These are phyloP conservation scores for Rhizopogon vinicolor DNA, from an alignment of 768 basidiomycete genomes.

Conservation along the genomic window DNA sequence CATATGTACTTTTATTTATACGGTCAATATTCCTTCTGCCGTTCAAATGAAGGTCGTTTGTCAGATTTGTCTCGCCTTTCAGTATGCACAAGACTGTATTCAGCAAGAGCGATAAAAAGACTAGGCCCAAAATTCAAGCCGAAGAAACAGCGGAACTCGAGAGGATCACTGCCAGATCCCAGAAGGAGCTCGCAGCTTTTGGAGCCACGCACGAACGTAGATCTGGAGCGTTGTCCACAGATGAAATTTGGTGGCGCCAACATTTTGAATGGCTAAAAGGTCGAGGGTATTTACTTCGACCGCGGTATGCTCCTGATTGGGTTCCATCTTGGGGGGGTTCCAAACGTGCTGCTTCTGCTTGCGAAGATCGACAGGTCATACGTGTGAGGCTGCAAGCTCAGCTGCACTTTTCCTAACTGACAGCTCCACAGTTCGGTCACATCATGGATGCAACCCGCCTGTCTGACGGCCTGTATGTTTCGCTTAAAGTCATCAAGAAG, in stretches of 20 bases:
- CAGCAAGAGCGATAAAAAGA: too few relatives aligned
- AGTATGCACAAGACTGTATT: neutral
- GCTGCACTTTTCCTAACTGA: too few relatives aligned
- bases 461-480: slow-evolving; percentile 21
- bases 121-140: neutral
- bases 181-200: neutral
- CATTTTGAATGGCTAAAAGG: slow-evolving; percentile 25
- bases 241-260: slow-evolving; percentile 10
- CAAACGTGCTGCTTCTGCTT: neutral
- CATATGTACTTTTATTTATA: too few relatives aligned
- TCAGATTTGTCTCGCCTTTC: too few relatives aligned
- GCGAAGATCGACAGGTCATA: neutral
- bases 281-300: slow-evolving; percentile 27
- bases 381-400: too few relatives aligned
- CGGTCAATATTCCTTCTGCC: too few relatives aligned
- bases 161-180: neutral
- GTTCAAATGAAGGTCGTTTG: too few relatives aligned
- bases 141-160: neutral
- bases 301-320: slow-evolving; percentile 30
- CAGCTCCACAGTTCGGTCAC: neutral
- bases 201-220: neutral
- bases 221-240: neutral
- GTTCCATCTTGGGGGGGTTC: slow-evolving; percentile 26
- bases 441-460: slow-evolving; percentile 25
- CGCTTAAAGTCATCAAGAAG: slow-evolving; percentile 21